Evolutionary conservation across 306 rosid species (phyloP).

Genomic region (Cucurbita moschata): DNA sequence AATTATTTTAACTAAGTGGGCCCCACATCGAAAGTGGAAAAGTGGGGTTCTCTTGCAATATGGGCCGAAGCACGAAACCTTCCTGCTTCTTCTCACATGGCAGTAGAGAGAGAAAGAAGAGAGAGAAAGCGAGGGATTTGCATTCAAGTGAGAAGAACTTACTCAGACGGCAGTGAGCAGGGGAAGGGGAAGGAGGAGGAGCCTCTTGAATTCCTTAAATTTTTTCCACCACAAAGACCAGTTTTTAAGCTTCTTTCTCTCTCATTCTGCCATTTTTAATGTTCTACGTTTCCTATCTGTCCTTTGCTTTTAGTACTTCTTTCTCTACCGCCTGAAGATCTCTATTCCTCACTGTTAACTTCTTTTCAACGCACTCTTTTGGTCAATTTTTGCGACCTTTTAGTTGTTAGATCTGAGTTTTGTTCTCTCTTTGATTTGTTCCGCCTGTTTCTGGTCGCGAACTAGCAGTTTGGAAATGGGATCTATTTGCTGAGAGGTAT

Average conservation of each 20-base stretch:
- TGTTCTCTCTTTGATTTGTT: not conserved
- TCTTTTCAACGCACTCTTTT: not conserved
- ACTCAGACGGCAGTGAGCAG: not conserved
- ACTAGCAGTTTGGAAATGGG: not conserved
- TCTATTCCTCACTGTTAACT: not conserved
- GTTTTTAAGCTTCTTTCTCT: not conserved
- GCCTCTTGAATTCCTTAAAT: conserved; percentile 3
- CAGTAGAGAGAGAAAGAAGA: not conserved
- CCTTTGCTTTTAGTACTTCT: not conserved
- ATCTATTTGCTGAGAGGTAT: conserved; percentile 8
- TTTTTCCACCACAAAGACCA: not conserved
- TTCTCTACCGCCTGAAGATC: not conserved
- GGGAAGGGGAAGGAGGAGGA: not conserved
- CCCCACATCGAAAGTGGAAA: not conserved
- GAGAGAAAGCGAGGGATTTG: not conserved
- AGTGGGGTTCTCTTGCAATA: not conserved
- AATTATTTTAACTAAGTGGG: not conserved
- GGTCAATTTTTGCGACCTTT: not conserved
- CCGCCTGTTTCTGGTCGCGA: not conserved
- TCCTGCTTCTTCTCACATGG: conserved; percentile 1
- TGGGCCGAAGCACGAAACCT: not conserved
- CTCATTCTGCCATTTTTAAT: conserved; percentile 3
- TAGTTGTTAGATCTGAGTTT: not conserved
- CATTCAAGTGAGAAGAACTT: conserved; percentile 4
- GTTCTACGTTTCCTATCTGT: not conserved